Base-by-base conservation (phyloP, 2,329 filamentous ascomycete genomes). In the Dactylellina cionopaga region DNA sequence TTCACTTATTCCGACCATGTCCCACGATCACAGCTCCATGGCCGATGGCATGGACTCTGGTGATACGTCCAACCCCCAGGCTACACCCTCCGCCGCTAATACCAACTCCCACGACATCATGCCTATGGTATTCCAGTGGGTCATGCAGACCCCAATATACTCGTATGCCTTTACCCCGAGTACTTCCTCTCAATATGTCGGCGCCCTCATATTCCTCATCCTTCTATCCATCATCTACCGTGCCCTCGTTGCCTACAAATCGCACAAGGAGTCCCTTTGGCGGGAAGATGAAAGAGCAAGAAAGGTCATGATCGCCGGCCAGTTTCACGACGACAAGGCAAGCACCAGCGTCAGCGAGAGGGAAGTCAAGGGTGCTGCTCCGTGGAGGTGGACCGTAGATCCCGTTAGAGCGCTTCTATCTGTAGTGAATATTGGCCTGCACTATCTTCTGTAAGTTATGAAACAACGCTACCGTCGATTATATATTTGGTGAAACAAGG, bases 151-250 rank as follows among this genome's bases (percentile, higher is more conserved):
- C 0, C 83, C 89, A 2, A 84, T 92, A 46, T 92, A 85, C 82
- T 89, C 91, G 13, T 79, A 81, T 19, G 80, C 83, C 56, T 98
- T 93, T 92, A 90, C 90, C 1, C 94, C 94, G 3, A 81, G 79
- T 25, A 88, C 82, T 33, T 82, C 85, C 4, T 92, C 89, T 76
- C 82, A 85, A 70, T 98, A 97, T 81, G 92, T 92, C 1, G 94
- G 88, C 63, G 96, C 92, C 25, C 96, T 94, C 83, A 91, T 97
- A 80, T 97, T 97, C 82, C 85, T 97, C 69, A 88, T 96, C 79
- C 76, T 90, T 44, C 88, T 98, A 55, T 89, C 88, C 71, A 83
- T 89, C 72, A 78, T 90, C 64, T 88, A 89, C 78, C 90, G 93
- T 56, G 81, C 84, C 17, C 83, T 96, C 13, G 82, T 94, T 54